Percentiles rank a stretch among this genome's conserved stretches.
Evolutionary conservation across 148 eudicot species (phyloP).

Genomic region (Suaeda aralocaspica): DNA sequence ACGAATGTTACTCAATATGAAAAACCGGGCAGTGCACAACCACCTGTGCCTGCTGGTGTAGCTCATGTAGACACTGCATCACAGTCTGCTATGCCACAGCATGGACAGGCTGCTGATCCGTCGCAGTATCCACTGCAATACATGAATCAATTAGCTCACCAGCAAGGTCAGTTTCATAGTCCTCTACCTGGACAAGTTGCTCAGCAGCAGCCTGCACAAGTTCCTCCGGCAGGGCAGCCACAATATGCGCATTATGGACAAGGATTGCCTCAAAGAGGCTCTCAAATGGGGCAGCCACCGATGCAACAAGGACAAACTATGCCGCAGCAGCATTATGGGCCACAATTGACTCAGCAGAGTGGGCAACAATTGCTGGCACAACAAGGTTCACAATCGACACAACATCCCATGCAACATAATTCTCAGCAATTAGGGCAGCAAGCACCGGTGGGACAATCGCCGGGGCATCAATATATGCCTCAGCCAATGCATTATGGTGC

Average conservation of each 20-base stretch:
- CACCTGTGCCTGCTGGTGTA: constrained; percentile 50
- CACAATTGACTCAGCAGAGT: constrained; percentile 38
- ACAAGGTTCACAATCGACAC: constrained; percentile 39
- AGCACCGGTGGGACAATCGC: constrained; percentile 46
- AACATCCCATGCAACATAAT: constrained; percentile 40
- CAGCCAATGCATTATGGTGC: constrained; percentile 50
- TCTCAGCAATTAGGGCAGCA: constrained; percentile 41
- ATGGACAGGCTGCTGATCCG: constrained; percentile 38
- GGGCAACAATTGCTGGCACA: constrained; percentile 41
- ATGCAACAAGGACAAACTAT: constrained; percentile 43
- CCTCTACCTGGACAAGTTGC: constrained; percentile 18
- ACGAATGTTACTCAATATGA: constrained; percentile 89
- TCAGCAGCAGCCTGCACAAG: constrained; percentile 24
- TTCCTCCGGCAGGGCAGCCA: constrained; percentile 41
- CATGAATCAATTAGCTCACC: constrained; percentile 31
- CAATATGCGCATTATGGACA: constrained; percentile 32
- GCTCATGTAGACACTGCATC: constrained; percentile 44
- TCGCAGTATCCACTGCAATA: constrained; percentile 39
- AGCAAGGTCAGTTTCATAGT: constrained; percentile 27
- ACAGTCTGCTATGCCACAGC: constrained; percentile 45
- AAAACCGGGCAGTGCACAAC: constrained; percentile 50
- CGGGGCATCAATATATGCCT: constrained; percentile 45
- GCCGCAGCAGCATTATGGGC: constrained; percentile 37
- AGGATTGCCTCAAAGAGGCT: constrained; percentile 36
- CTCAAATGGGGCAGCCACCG: constrained; percentile 34